phyloP scores from a whole-genome alignment of 768 basidiomycete species.

The Amylocystis lapponica region DNA sequence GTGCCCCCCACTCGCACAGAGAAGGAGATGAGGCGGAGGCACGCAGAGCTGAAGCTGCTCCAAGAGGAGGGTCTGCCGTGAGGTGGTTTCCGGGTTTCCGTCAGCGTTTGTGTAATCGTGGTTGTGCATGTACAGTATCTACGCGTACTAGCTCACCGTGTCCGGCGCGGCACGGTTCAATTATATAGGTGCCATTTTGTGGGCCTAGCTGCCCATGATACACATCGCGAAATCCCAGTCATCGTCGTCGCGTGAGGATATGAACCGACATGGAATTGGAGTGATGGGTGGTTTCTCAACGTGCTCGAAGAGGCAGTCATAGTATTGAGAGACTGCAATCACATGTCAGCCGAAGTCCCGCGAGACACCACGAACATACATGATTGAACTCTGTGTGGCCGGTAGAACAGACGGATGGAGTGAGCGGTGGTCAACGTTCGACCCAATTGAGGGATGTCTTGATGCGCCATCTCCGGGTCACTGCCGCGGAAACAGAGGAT shows the following conservation, averaged over 20 bases:
- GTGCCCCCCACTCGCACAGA: slow-evolving; percentile 90
- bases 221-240: slow-evolving; percentile 56
- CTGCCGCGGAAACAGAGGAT: slow-evolving; percentile 27
- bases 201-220: slow-evolving; percentile 26
- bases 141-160: too few species aligned
- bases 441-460: slow-evolving; percentile 11
- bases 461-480: not conserved
- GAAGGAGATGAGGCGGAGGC: slow-evolving; percentile 78
- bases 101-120: too few species aligned
- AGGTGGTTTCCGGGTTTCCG: too few species aligned
- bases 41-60: slow-evolving; percentile 74
- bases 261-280: slow-evolving; percentile 44
- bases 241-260: slow-evolving; percentile 37
- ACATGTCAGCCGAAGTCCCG: slow-evolving; percentile 1
- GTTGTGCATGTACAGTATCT: too few species aligned
- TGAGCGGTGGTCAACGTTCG: slow-evolving; percentile 21
- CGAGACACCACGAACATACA: slow-evolving; percentile 23
- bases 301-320: slow-evolving; percentile 24
- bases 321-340: slow-evolving; percentile 18
- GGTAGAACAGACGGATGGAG: slow-evolving; percentile 45
- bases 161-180: too few species aligned
- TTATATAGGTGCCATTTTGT: not conserved
- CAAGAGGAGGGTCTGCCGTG: slow-evolving; percentile 47
- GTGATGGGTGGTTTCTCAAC: slow-evolving; percentile 29
- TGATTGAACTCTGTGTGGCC: slow-evolving; percentile 20